phyloP scores from a whole-genome alignment of 2,329 filamentous ascomycete genomes.

The Graphiopsis chlorocephala region DNA sequence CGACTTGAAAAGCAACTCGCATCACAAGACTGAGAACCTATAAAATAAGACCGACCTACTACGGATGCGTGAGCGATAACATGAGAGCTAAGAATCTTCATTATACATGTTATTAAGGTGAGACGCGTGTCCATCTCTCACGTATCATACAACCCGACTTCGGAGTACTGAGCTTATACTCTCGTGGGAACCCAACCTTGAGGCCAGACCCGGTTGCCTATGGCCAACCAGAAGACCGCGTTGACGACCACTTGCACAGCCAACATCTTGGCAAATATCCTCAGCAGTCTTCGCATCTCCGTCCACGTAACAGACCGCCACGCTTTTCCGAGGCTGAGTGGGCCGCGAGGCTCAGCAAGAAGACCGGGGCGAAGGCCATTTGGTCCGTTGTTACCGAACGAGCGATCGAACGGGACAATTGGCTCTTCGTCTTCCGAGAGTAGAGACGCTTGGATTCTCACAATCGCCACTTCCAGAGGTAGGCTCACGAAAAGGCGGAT shows the following conservation, averaged over 20 bases:
- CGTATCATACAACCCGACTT: background rate
- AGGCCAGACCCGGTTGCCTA: background rate
- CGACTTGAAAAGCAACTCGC: too few species aligned
- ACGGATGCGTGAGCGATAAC: background rate
- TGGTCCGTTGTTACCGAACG: conserved; percentile 3
- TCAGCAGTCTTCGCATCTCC: background rate
- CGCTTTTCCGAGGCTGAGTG: background rate
- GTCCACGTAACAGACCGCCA: conserved; percentile 5
- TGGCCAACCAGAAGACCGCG: background rate
- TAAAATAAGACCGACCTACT: background rate
- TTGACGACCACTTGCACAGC: background rate
- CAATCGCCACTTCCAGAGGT: background rate
- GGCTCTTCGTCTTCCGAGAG: conserved; percentile 18
- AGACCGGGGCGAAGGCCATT: background rate
- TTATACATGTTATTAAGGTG: background rate
- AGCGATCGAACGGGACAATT: conserved; percentile 17
- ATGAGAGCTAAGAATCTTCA: background rate
- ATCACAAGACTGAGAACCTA: too few species aligned
- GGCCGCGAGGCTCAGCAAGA: background rate
- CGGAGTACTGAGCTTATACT: background rate
- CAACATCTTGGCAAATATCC: background rate
- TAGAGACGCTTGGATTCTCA: conserved; percentile 14
- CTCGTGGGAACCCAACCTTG: background rate
- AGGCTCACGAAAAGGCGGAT: background rate
- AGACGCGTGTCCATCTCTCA: background rate